Percentiles rank a stretch among this genome's conserved stretches.
These are phyloP conservation scores for Trifolium fragiferum DNA, from an alignment of 306 rosid genomes.

Conservation along the genomic window DNA sequence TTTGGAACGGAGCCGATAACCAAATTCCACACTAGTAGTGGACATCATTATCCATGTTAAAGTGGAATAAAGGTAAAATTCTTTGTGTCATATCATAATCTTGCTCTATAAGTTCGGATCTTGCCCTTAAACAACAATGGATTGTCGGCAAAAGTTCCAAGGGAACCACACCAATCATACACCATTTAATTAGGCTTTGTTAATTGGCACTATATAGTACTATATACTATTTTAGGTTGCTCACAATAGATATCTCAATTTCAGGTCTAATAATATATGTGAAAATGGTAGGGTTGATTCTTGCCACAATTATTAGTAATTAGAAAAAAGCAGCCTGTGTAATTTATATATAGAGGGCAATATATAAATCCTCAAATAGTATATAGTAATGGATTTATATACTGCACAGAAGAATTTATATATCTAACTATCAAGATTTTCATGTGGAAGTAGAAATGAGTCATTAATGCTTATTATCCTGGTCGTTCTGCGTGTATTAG, in stretches of 20 bases:
- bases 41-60: slow-evolving; percentile 49
- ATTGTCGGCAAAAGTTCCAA: slow-evolving; percentile 50
- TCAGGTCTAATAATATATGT: background rate
- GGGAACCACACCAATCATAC: slow-evolving; percentile 6
- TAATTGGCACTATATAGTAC: background rate
- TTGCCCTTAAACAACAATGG: slow-evolving; percentile 44
- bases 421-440: no score
- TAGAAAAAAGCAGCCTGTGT: background rate
- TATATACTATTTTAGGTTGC: background rate
- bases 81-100: slow-evolving; percentile 47
- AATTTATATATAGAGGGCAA: no score
- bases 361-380: no score
- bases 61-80: slow-evolving; percentile 55
- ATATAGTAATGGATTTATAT: no score
- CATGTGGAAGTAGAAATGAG: no score
- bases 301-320: background rate
- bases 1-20: no score
- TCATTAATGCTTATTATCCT: no score
- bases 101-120: slow-evolving; percentile 55
- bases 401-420: no score
- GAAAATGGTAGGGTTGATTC: slow-evolving; percentile 2
- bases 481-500: no score
- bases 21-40: slow-evolving; percentile 8
- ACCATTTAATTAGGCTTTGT: slow-evolving; percentile 29
- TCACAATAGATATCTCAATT: background rate